These are phyloP conservation scores for Baudoinia panamericana DNA, from an alignment of 495 filamentous ascomycete genomes.

Conservation along the genomic window DNA sequence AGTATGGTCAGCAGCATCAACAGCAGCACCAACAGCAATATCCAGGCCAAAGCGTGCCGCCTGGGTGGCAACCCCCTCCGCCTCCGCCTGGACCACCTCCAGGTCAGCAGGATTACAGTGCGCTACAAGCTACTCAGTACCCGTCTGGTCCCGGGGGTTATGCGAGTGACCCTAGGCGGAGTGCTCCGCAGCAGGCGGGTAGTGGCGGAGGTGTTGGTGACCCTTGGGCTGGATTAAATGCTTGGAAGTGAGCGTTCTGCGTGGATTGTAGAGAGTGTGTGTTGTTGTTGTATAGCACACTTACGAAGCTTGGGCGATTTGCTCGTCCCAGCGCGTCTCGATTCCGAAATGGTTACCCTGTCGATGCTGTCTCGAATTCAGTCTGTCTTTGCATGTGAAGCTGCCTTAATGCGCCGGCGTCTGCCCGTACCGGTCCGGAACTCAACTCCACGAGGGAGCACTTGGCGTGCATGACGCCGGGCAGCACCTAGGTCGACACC, in stretches of 20 bases:
- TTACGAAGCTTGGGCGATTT: too few species aligned
- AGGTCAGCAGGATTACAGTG: constrained; percentile 50
- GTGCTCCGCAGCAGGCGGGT: constrained; percentile 35
- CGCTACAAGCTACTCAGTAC: constrained; percentile 34
- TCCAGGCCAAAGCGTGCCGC: constrained; percentile 39
- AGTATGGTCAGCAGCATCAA: constrained; percentile 21
- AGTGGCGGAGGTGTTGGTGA: constrained; percentile 36
- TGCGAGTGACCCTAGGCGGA: constrained; percentile 34
- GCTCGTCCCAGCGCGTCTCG: too few species aligned
- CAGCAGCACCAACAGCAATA: constrained; percentile 16
- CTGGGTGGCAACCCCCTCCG: constrained; percentile 81
- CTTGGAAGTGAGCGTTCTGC: constrained; percentile 78
- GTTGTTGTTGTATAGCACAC: too few species aligned
- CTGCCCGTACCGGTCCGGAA: too few species aligned
- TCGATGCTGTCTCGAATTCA: too few species aligned
- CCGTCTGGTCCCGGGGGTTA: constrained; percentile 48
- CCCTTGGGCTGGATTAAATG: constrained; percentile 78
- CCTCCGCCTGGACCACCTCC: constrained; percentile 65
- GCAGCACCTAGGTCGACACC: too few species aligned
- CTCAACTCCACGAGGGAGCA: too few species aligned
- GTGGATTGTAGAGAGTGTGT: too few species aligned
- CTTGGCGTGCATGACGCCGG: too few species aligned
- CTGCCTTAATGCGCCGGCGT: too few species aligned
- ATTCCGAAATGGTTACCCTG: too few species aligned
- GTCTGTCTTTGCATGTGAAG: too few species aligned